Conservation (phyloP, 2,329 filamentous ascomycete genomes). For the Exophiala spinifera region DNA sequence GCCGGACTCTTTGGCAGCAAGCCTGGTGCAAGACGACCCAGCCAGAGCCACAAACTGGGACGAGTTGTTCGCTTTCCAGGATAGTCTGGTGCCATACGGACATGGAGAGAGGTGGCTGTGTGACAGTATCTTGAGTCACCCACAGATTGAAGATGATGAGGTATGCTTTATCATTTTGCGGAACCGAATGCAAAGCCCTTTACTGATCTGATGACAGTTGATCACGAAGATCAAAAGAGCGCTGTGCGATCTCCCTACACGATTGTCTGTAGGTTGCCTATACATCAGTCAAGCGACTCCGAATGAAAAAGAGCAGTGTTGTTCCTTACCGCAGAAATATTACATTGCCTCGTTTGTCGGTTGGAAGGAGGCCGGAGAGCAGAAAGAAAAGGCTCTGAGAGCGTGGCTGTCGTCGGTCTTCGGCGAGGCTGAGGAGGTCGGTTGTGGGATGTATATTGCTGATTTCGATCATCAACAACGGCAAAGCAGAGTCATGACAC, state of each 20-base stretch:
- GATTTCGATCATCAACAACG: constrained; percentile 4
- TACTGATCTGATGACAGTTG: neutral
- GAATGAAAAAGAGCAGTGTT: neutral
- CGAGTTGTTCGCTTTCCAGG: constrained; percentile 2
- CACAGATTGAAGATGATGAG: neutral
- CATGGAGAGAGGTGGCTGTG: neutral
- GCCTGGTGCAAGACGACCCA: neutral
- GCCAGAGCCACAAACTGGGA: neutral
- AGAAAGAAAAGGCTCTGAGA: neutral
- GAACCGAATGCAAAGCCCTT: neutral
- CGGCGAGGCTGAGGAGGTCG: neutral
- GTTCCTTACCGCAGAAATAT: neutral
- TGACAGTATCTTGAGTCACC: constrained; percentile 1
- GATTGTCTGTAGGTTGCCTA: neutral
- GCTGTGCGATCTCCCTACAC: constrained; percentile 5
- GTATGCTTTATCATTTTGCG: neutral
- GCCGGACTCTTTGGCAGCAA: neutral
- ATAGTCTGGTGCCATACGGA: neutral
- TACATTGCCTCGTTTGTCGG: constrained; percentile 1
- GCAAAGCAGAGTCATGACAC: constrained; percentile 1
- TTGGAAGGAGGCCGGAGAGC: neutral
- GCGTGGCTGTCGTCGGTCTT: neutral
- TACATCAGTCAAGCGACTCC: neutral
- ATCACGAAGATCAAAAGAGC: neutral
- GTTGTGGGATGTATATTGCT: constrained; percentile 5